A percentile compares a stretch with the other conserved stretches of the same genome.
phyloP scores from a whole-genome alignment of 1,139 yeast species.

The Starmera stellimalicola region DNA sequence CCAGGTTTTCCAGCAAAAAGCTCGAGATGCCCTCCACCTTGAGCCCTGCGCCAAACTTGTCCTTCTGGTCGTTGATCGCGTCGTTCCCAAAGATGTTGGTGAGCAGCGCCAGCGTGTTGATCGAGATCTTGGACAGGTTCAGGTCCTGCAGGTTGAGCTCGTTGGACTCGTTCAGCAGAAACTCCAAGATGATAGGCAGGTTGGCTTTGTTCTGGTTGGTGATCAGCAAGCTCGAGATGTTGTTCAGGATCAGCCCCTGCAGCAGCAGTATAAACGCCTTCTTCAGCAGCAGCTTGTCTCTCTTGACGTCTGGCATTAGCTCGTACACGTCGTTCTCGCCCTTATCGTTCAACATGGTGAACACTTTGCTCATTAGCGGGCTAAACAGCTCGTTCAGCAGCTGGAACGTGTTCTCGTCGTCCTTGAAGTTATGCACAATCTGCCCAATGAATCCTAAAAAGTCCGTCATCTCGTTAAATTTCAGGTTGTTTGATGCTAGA shows the following conservation, averaged over 20 bases:
- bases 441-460: conserved; percentile 85
- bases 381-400: conserved; percentile 63
- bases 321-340: conserved; percentile 32
- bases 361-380: conserved; percentile 64
- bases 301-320: conserved; percentile 34
- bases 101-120: conserved; percentile 60
- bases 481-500: conserved; percentile 56
- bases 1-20: conserved; percentile 57
- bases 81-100: conserved; percentile 65
- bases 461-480: conserved; percentile 61
- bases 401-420: conserved; percentile 60
- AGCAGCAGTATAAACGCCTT: conserved; percentile 64
- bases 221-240: conserved; percentile 67
- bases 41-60: conserved; percentile 44
- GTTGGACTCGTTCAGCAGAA: conserved; percentile 58
- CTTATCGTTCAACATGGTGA: conserved; percentile 40
- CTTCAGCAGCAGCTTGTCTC: conserved; percentile 55
- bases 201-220: conserved; percentile 55
- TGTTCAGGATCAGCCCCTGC: conserved; percentile 64
- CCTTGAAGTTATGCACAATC: conserved; percentile 67
- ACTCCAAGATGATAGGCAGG: conserved; percentile 55
- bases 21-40: conserved; percentile 65
- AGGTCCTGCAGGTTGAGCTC: conserved; percentile 34
- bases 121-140: conserved; percentile 54
- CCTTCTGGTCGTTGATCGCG: conserved; percentile 42